Base-by-base conservation (phyloP, 2,329 filamentous ascomycete species). In the Orbilia oligospora region DNA sequence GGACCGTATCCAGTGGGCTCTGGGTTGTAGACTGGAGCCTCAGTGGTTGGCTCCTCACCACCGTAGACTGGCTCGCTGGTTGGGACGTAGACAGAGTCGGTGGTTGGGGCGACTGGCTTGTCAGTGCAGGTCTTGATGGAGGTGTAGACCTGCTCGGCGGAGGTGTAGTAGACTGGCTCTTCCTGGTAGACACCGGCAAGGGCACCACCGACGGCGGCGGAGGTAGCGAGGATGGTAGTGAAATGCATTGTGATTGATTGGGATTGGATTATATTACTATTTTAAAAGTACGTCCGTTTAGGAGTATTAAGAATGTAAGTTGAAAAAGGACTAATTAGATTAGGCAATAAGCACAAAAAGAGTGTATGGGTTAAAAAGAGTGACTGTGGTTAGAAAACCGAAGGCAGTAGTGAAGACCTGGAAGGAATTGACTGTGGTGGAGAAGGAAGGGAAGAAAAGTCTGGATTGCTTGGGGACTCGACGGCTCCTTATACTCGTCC, bases 361-460 rank as follows among this genome's bases (percentile, higher is more conserved):
- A 77, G 73, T 55, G 73, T 77, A 64, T 56, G 51, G 41, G 58
- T 71, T 67, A 58, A 77, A 30, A 77, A 77, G 73, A 77, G 73
- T 77, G 73, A 77, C 73, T 77, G 67, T 77, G 73, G 73, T 77
- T 77, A 77, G 73, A 77, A 76, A 77, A 77, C 73, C 73, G 70
- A 67, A 65, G 41, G 56, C 20, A 30, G 65, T 70, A 77, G 73
- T 77, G 72, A 77, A 77, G 73, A 77, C 73, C 73, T 77, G 73
- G 49, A 55, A 77, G 73, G 73, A 77, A 77, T 77, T 77, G 73
- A 77, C 73, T 77, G 73, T 77, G 73, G 73, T 77, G 73, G 73
- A 71, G 73, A 77, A 66, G 36, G 72, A 76, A 76, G 72, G 36
- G 66, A 66, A 41, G 69, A 71, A 67, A 71, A 66, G 48, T 65